Evolutionary conservation across 177 flowering plant genomes (phyloP).

Genomic region (Vitis hybrid): DNA sequence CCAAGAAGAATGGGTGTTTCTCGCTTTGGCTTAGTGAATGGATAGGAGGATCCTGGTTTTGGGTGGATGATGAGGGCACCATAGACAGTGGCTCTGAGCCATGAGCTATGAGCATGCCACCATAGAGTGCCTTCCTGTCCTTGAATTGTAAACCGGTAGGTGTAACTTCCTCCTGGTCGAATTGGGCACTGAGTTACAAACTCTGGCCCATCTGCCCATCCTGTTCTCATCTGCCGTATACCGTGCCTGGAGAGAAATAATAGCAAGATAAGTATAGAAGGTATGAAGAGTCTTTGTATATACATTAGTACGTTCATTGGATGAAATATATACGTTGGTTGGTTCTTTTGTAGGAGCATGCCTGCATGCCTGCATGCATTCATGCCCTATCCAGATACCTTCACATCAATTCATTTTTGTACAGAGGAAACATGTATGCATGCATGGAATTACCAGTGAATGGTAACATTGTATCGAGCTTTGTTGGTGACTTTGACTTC

Average conservation of each 20-base stretch:
- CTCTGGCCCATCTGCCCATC: slow-evolving; percentile 95
- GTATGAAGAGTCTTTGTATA: too few relatives aligned
- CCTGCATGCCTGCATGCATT: slow-evolving; percentile 6
- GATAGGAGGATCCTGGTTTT: slow-evolving; percentile 48
- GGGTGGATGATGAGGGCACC: slow-evolving; percentile 84
- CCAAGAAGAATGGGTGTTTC: slow-evolving; percentile 73
- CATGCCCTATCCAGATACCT: background rate
- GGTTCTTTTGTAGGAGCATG: too few relatives aligned
- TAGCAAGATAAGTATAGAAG: background rate
- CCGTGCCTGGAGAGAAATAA: slow-evolving; percentile 69
- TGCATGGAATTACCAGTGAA: slow-evolving; percentile 68
- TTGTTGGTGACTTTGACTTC: slow-evolving; percentile 62
- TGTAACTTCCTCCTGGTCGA: slow-evolving; percentile 82
- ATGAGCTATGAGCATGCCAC: slow-evolving; percentile 99
- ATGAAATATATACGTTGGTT: too few relatives aligned
- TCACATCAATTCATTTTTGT: background rate
- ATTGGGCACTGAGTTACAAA: slow-evolving; percentile 95
- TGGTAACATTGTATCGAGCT: slow-evolving; percentile 67
- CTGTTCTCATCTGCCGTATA: slow-evolving; percentile 74
- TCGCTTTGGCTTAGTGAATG: slow-evolving; percentile 71
- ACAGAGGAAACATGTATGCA: slow-evolving; percentile 1
- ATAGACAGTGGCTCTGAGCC: slow-evolving; percentile 94
- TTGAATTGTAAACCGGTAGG: slow-evolving; percentile 74
- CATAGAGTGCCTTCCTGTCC: slow-evolving; percentile 93
- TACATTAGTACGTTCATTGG: too few relatives aligned